Evolutionary conservation across 164 flowering plant species (phyloP).

Genomic region (Umbilicus rupestris): DNA sequence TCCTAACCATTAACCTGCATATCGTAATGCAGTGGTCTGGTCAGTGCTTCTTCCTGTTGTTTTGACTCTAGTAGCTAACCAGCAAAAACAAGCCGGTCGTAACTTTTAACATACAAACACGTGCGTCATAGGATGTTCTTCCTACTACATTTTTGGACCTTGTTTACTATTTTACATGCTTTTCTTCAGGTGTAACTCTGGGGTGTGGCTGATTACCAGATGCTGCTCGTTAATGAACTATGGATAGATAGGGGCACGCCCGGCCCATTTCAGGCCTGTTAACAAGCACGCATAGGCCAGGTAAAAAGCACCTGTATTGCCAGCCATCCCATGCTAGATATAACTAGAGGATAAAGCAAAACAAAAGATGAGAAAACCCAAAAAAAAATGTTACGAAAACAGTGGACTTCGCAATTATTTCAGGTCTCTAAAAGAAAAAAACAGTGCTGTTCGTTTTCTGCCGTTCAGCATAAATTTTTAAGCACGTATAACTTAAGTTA

Average conservation of each 20-base stretch:
- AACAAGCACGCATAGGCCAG: too few species aligned
- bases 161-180: conserved; percentile 4
- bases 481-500: too few species aligned
- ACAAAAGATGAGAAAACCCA: neutral
- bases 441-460: neutral
- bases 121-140: too few species aligned
- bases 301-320: too few species aligned
- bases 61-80: conserved; percentile 79
- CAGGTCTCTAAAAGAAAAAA: neutral
- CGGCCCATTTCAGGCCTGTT: neutral
- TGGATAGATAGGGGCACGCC: too few species aligned
- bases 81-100: conserved; percentile 18
- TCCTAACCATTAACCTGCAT: conserved; percentile 12
- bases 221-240: conserved; percentile 33
- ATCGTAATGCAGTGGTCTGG: conserved; percentile 72
- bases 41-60: conserved; percentile 94
- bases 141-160: too few species aligned
- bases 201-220: conserved; percentile 63
- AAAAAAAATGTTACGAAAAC: neutral
- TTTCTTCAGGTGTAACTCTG: conserved; percentile 38
- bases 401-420: neutral
- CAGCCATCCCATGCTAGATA: too few species aligned
- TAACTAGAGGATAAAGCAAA: too few species aligned
- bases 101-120: neutral
- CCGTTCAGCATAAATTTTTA: too few species aligned